Evolutionary conservation across 2,329 filamentous ascomycete species (phyloP), one percentile per base, ranked within the genome.

Genomic region (Lomentospora prolificans): DNA sequence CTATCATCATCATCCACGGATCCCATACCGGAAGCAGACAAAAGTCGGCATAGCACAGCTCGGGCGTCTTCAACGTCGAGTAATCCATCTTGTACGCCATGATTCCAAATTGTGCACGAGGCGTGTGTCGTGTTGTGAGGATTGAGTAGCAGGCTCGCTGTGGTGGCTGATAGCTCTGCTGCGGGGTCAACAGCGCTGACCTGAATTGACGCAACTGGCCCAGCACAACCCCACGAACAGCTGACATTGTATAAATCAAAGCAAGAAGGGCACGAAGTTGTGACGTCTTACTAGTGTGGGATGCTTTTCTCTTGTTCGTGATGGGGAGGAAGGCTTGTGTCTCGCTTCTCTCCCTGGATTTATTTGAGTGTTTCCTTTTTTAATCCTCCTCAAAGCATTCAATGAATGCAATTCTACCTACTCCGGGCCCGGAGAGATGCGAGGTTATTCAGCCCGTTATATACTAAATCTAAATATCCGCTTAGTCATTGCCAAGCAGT

Each of bases 11-110:
- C n/a, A n/a, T n/a, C n/a, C 27, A 31, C 6, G 22, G 14, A 14
- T 31, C 31, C 72, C 80, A 58, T 65, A 88, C 85, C 2, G 91
- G 91, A 59, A 96, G 86, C 61, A 96, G 77, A 70, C 91, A 96
- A 69, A 96, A 96, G 72, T 96, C 91, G 57, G 87, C 91, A 55
- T 86, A 89, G 71, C 89, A 95, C 57, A 83, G 74, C 56, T 80
- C 74, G 3, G 91, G 91, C 1, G 89, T 92, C 28, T 77, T 63
- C 55, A 84, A 65, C 41, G 67, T 67, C 27, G 69, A 65, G 68
- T 80, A 81, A 61, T 77, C 71, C 68, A 73, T 73, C 17, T 39
- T 51, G 44, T 25, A 17, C 9, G 56, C 24, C 41, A 54, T 53
- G 10, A 6, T 57, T 8, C 25, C 36, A 30, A 52, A 46, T 31